Percentiles rank a stretch among this genome's conserved stretches.
phyloP scores from a whole-genome alignment of 192 early-diverging fungal species.

The Backusella liffmaniae region DNA sequence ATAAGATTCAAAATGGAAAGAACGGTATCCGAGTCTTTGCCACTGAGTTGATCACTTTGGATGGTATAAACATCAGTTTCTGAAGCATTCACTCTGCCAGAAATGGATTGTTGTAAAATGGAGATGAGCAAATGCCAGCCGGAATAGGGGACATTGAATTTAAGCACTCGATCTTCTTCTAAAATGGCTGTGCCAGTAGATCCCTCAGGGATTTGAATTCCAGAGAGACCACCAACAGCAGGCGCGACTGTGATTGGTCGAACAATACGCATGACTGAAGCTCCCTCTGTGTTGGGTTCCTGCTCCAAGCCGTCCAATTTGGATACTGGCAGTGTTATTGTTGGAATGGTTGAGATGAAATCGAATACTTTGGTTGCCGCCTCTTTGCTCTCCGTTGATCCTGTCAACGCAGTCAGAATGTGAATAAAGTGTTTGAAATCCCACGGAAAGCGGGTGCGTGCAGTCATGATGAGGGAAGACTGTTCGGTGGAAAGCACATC shows the following conservation, averaged over 20 bases:
- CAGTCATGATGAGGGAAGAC: constrained; percentile 12
- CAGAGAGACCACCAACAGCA: background rate
- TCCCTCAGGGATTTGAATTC: constrained; percentile 7
- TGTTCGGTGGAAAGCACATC: background rate
- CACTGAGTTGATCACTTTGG: background rate
- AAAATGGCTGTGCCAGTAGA: constrained; percentile 2
- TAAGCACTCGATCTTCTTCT: background rate
- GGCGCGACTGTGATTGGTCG: background rate
- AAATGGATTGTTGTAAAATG: background rate
- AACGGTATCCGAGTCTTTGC: constrained; percentile 10
- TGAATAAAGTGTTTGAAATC: constrained; percentile 14
- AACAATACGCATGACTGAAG: background rate
- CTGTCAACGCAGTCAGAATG: constrained; percentile 16
- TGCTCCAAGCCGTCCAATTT: background rate
- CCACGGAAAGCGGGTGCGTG: constrained; percentile 15
- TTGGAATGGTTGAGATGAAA: background rate
- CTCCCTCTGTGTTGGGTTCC: background rate
- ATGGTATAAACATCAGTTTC: background rate
- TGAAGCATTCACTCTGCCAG: background rate
- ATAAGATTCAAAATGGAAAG: constrained; percentile 23
- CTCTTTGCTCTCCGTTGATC: background rate
- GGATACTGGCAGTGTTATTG: constrained; percentile 7
- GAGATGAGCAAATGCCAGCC: constrained; percentile 25
- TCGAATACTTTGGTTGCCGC: constrained; percentile 21
- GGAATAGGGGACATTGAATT: constrained; percentile 20